Evolutionary conservation across 2,329 filamentous ascomycete genomes (phyloP).

Genomic region (Xylariaceae sp.): DNA sequence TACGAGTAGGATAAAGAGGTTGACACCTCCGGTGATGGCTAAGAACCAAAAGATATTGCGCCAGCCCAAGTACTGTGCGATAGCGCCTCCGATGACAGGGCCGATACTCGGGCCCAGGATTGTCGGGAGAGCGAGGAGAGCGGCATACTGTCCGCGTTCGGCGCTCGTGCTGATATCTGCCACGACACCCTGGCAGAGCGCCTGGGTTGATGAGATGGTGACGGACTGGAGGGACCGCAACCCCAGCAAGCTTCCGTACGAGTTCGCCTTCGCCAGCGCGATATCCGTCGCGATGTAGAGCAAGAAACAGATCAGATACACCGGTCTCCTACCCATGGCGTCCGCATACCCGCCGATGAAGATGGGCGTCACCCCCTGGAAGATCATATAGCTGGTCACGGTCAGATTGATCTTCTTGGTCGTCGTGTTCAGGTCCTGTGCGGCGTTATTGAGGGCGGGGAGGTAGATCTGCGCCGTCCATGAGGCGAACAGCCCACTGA

Average conservation of each 20-base stretch:
- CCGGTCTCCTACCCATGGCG: constrained; percentile 37
- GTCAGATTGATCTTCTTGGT: constrained; percentile 28
- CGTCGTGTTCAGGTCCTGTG: constrained; percentile 20
- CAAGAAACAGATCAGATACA: constrained; percentile 39
- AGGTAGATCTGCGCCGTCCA: constrained; percentile 26
- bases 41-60: constrained; percentile 25
- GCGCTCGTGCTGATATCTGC: constrained; percentile 49
- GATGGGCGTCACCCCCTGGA: constrained; percentile 47
- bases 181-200: constrained; percentile 45
- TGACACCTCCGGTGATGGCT: constrained; percentile 18
- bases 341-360: constrained; percentile 45
- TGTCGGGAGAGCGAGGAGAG: constrained; percentile 36
- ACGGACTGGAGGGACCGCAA: constrained; percentile 44
- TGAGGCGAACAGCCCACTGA: constrained; percentile 23
- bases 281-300: constrained; percentile 39
- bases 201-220: constrained; percentile 47
- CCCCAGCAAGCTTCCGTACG: constrained; percentile 38
- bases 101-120: constrained; percentile 37
- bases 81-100: constrained; percentile 16
- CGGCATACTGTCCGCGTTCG: constrained; percentile 50
- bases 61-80: constrained; percentile 21
- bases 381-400: constrained; percentile 40
- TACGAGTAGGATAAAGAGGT: constrained; percentile 11
- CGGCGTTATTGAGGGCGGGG: constrained; percentile 22
- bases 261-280: constrained; percentile 36